A percentile compares a stretch with the other conserved stretches of the same genome.
Evolutionary conservation across 768 basidiomycete genomes (phyloP).

Genomic region (Xerocomus brunneocitrinus): DNA sequence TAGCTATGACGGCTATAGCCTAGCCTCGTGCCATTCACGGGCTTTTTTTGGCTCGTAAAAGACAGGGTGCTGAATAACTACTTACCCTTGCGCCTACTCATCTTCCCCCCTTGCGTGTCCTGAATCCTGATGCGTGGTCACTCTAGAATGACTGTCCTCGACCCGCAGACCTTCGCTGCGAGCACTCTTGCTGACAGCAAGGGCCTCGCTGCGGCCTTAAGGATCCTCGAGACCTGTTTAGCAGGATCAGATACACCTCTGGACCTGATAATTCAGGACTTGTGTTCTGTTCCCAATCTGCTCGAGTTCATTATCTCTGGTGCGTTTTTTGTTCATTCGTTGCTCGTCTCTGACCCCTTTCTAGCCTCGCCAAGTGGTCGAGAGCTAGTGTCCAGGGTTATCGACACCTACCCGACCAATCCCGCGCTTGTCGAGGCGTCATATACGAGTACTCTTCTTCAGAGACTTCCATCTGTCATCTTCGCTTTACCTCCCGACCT

Average conservation of each 20-base stretch:
- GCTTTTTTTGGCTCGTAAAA: background rate
- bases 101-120: background rate
- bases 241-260: conserved; percentile 16
- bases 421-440: conserved; percentile 22
- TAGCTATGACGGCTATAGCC: background rate
- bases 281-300: conserved; percentile 23
- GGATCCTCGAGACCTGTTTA: conserved; percentile 24
- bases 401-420: conserved; percentile 31
- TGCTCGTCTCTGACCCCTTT: background rate
- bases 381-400: conserved; percentile 26
- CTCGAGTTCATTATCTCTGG: conserved; percentile 31
- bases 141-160: conserved; percentile 6
- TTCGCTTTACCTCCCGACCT: conserved; percentile 20
- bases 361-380: conserved; percentile 14
- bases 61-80: background rate
- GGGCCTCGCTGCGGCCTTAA: conserved; percentile 13
- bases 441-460: conserved; percentile 18
- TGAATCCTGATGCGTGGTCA: background rate
- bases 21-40: background rate
- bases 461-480: conserved; percentile 22
- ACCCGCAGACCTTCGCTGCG: conserved; percentile 17
- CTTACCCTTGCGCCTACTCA: background rate
- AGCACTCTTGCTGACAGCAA: background rate
- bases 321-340: conserved; percentile 2
- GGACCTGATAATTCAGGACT: conserved; percentile 24